Evolutionary conservation across 768 basidiomycete species (phyloP).

Genomic region (Pulveroboletus sp.): DNA sequence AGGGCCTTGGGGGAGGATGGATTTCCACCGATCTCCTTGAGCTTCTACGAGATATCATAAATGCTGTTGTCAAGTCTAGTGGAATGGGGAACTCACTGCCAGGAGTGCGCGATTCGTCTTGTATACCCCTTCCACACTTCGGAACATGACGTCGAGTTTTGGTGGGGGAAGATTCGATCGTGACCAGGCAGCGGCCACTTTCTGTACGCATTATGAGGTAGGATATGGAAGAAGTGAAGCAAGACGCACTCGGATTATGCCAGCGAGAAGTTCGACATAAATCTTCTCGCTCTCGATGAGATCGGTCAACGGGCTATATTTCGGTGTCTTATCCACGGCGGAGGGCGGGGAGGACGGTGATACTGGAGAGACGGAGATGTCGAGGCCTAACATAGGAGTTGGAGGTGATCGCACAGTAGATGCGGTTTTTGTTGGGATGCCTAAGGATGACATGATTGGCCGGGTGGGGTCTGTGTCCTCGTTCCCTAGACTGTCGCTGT

Average conservation of each 20-base stretch:
- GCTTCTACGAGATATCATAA: slow-evolving; percentile 52
- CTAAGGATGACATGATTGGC: slow-evolving; percentile 20
- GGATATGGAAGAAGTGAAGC: not conserved
- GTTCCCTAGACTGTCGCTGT: not conserved
- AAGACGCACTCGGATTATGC: slow-evolving; percentile 78
- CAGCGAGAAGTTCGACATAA: slow-evolving; percentile 87
- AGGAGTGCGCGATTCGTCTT: slow-evolving; percentile 83
- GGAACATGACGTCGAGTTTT: slow-evolving; percentile 90
- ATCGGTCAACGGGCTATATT: slow-evolving; percentile 80
- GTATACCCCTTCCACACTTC: slow-evolving; percentile 88
- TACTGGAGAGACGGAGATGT: slow-evolving; percentile 18
- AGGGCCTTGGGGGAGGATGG: slow-evolving; percentile 91
- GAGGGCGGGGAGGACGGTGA: slow-evolving; percentile 21
- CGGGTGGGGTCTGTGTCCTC: not conserved
- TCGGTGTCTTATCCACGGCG: slow-evolving; percentile 50
- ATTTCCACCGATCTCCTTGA: slow-evolving; percentile 90
- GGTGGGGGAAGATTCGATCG: slow-evolving; percentile 89
- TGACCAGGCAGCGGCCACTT: slow-evolving; percentile 98
- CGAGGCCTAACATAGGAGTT: slow-evolving; percentile 20
- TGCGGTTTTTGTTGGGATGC: slow-evolving; percentile 10
- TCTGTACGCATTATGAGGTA: slow-evolving; percentile 44
- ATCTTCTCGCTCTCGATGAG: slow-evolving; percentile 90
- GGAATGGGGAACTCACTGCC: slow-evolving; percentile 39
- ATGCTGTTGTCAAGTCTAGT: not conserved
- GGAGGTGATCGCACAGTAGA: slow-evolving; percentile 2